phyloP scores from a whole-genome alignment of 106 monocot species.

The Alisma plantagoaquatica region DNA sequence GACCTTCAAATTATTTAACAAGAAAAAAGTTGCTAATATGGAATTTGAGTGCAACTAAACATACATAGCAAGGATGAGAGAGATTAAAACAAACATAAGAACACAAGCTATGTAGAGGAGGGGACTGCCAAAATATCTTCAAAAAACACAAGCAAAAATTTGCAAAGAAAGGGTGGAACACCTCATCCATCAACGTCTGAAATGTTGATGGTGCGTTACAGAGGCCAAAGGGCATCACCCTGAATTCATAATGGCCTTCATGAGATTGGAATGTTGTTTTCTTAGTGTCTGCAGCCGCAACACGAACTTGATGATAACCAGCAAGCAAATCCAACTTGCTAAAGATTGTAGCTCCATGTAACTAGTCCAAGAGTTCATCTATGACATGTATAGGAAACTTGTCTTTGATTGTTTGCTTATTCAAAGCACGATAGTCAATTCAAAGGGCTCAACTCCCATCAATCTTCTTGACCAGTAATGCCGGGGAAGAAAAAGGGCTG shows the following conservation, averaged over 20 bases:
- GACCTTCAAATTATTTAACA: too few species aligned
- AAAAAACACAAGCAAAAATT: background rate
- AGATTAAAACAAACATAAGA: too few species aligned
- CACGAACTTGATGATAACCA: background rate
- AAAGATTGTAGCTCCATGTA: background rate
- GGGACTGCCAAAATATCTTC: background rate
- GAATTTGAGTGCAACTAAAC: too few species aligned
- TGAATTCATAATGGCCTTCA: too few species aligned
- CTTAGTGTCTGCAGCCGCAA: background rate
- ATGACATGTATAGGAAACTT: background rate
- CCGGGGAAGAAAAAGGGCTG: background rate
- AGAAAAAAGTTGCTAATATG: too few species aligned
- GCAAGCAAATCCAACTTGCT: background rate
- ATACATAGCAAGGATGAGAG: too few species aligned
- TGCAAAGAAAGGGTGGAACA: background rate
- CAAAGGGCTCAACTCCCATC: background rate
- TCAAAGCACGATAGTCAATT: background rate
- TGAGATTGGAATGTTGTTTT: background rate
- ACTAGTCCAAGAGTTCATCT: background rate
- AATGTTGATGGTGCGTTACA: too few species aligned
- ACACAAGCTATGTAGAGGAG: too few species aligned
- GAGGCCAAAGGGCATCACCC: too few species aligned
- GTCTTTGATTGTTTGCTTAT: background rate
- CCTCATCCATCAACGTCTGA: background rate
- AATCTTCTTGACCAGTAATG: background rate